Evolutionary conservation across 2,329 filamentous ascomycete species (phyloP).

Genomic region (Aureobasidium pullulans): DNA sequence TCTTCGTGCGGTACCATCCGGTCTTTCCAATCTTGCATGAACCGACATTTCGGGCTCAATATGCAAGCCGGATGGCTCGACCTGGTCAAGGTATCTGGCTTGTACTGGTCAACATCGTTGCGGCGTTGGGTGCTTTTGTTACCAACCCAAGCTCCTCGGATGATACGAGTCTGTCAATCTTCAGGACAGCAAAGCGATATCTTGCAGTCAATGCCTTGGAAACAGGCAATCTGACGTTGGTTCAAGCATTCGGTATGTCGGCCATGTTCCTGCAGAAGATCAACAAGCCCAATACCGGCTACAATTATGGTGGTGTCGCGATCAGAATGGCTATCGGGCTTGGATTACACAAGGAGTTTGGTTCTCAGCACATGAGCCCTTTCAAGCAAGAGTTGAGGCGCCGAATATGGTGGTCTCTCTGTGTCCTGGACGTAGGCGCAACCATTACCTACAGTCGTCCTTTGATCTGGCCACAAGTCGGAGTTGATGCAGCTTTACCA

Average conservation of each 20-base stretch:
- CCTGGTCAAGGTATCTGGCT: slow-evolving; percentile 38
- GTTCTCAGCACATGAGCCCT: slow-evolving; percentile 39
- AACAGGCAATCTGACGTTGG: slow-evolving; percentile 41
- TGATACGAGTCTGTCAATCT: slow-evolving; percentile 37
- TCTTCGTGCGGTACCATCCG: slow-evolving; percentile 40
- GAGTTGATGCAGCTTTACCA: slow-evolving; percentile 31
- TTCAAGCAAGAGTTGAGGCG: slow-evolving; percentile 29
- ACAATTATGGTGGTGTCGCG: slow-evolving; percentile 43
- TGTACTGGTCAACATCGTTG: slow-evolving; percentile 38
- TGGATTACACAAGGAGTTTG: slow-evolving; percentile 45
- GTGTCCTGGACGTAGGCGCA: slow-evolving; percentile 43
- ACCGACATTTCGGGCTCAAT: slow-evolving; percentile 40
- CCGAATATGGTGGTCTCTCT: slow-evolving; percentile 32
- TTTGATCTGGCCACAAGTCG: slow-evolving; percentile 37
- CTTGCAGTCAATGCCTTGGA: slow-evolving; percentile 42
- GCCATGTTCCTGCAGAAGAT: slow-evolving; percentile 45
- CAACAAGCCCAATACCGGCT: slow-evolving; percentile 45
- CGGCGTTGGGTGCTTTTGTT: slow-evolving; percentile 40
- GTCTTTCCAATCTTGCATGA: slow-evolving; percentile 44
- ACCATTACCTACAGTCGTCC: slow-evolving; percentile 45
- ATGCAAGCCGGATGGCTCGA: slow-evolving; percentile 36
- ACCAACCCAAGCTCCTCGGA: slow-evolving; percentile 28
- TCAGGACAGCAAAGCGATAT: slow-evolving; percentile 39
- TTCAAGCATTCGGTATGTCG: slow-evolving; percentile 41
- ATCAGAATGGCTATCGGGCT: slow-evolving; percentile 44